Percentiles rank a stretch among this genome's conserved stretches.
These are phyloP conservation scores for Helotiales sp. DNA, from an alignment of 2,329 filamentous ascomycete genomes.

Conservation along the genomic window DNA sequence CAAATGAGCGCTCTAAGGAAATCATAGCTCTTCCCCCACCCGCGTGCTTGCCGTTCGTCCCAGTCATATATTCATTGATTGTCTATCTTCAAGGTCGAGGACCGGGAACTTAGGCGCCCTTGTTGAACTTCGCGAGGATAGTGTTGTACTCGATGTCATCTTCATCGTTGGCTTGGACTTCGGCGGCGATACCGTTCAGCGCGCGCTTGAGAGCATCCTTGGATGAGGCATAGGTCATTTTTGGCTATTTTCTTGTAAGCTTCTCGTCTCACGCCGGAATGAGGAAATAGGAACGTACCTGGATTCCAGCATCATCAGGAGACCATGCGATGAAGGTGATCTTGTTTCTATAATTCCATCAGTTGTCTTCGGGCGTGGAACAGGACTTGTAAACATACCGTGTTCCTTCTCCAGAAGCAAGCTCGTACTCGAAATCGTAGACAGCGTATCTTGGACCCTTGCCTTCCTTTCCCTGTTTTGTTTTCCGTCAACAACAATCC, in stretches of 20 bases:
- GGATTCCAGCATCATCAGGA: conserved; percentile 76
- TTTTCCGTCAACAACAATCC: conserved; percentile 4
- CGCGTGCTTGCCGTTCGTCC: neutral
- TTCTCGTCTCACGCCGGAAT: neutral
- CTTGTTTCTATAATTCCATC: conserved; percentile 59
- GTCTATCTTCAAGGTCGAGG: neutral
- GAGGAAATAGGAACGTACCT: conserved; percentile 58
- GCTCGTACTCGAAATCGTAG: conserved; percentile 80
- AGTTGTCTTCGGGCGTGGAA: neutral
- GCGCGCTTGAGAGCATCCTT: conserved; percentile 83
- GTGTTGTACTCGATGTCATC: conserved; percentile 79
- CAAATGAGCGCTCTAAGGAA: conserved; percentile 34
- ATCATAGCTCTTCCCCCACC: conserved; percentile 16
- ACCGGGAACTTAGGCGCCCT: conserved; percentile 46
- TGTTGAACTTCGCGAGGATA: conserved; percentile 67
- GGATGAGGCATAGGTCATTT: conserved; percentile 89
- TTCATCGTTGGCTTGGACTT: conserved; percentile 81
- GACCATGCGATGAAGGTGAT: conserved; percentile 79
- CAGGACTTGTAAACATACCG: conserved; percentile 57
- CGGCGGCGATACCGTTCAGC: conserved; percentile 71
- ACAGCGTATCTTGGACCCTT: conserved; percentile 81
- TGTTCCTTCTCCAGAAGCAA: conserved; percentile 70
- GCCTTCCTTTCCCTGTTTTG: conserved; percentile 52
- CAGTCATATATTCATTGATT: neutral
- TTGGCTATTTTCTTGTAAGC: conserved; percentile 55